A percentile compares a stretch with the other conserved stretches of the same genome.
phyloP scores from a whole-genome alignment of 2,329 filamentous ascomycete genomes.

The Aspergillus tamarii region DNA sequence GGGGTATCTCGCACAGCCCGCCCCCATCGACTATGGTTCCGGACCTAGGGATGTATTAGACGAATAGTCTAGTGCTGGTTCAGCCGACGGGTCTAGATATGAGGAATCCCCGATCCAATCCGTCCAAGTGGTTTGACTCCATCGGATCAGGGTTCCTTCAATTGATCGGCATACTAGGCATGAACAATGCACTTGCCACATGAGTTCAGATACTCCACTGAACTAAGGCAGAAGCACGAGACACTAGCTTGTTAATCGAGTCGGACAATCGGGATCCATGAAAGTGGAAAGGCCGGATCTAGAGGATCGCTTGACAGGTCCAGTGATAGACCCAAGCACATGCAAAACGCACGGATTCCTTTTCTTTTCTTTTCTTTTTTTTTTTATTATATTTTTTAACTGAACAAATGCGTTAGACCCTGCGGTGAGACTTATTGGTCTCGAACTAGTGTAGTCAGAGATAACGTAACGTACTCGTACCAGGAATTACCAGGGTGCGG shows the following conservation, averaged over 20 bases:
- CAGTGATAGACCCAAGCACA: conserved; percentile 14
- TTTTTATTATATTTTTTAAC: no score
- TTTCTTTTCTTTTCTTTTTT: conserved; percentile 3
- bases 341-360: conserved; percentile 17
- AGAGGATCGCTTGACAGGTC: conserved; percentile 16
- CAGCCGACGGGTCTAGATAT: conserved; percentile 14
- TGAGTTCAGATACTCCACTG: conserved; percentile 19
- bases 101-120: conserved; percentile 7
- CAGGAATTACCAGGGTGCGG: conserved; percentile 1
- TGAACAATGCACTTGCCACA: conserved; percentile 22
- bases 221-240: conserved; percentile 12
- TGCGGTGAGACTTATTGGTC: conserved; percentile 4
- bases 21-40: conserved; percentile 12
- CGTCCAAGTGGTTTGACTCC: conserved; percentile 17
- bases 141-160: conserved; percentile 13
- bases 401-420: not conserved
- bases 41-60: conserved; percentile 5
- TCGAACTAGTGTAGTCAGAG: conserved; percentile 19
- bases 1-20: conserved; percentile 10
- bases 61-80: conserved; percentile 12
- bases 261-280: conserved; percentile 17
- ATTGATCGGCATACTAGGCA: conserved; percentile 16
- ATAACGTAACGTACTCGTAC: conserved; percentile 16
- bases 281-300: conserved; percentile 9
- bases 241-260: conserved; percentile 13